Base-by-base conservation (phyloP, 2,329 filamentous ascomycete genomes). In the Stemphylium vesicarium region DNA sequence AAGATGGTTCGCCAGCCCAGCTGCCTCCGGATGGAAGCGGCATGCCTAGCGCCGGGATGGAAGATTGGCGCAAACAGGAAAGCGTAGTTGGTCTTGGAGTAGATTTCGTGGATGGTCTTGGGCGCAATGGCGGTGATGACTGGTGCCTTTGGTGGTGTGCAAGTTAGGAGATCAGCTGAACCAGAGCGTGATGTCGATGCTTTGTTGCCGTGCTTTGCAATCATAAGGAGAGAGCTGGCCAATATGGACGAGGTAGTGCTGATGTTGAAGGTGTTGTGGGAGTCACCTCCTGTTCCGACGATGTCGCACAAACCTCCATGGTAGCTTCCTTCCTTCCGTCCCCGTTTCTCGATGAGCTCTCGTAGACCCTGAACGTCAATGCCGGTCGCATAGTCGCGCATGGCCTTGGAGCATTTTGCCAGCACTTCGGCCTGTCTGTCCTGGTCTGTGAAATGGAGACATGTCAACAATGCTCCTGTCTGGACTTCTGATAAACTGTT, bases 231-330 rank as follows among this genome's bases (percentile, higher is more conserved):
- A 4, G 92, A 87, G 5, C 92, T 96, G 41, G 91, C 92, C 43
- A 99, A 81, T 71, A 99, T 97, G 15, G 92, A 96, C 2, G 95
- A 87, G 6, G 95, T 96, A 4, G 95, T 99, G 66, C 90, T 95
- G 74, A 99, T 94, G 77, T 99, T 99, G 86, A 96, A 99, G 31
- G 95, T 99, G 76, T 96, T 92, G 82, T 98, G 93, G 16, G 90
- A 89, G 79, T 99, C 95, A 71, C 95, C 95, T 63, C 95, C 95
- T 7, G 95, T 99, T 65, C 95, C 95, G 54, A 99, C 95, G 74
- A 99, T 98, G 76, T 99, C 95, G 74, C 93, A 88, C 73, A 99
- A 79, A 4, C 94, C 94, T 59, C 95, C 95, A 10, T 80, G 72
- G 74, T 99, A 99, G 8, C 77, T 78, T 7, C 93, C 93, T 69